These are phyloP conservation scores for Trichoderma sp. DNA, from an alignment of 2,329 filamentous ascomycete species.

Conservation along the genomic window DNA sequence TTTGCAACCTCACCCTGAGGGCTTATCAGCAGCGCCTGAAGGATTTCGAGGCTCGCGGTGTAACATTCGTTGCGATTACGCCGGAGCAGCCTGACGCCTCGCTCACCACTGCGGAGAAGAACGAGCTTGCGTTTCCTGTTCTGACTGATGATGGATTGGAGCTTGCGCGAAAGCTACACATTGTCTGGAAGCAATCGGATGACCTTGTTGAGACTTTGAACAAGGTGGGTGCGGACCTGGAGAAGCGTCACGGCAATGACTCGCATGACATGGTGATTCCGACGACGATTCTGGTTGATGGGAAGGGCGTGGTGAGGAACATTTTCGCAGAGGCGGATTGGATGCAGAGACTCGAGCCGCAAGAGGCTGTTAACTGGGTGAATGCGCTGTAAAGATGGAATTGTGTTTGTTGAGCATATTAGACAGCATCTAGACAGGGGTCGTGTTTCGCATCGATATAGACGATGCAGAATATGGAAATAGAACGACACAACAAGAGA, in stretches of 20 bases:
- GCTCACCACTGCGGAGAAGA: constrained; percentile 42
- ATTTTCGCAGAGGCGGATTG: constrained; percentile 41
- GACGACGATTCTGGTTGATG: constrained; percentile 41
- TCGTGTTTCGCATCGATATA: neutral
- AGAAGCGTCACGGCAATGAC: constrained; percentile 40
- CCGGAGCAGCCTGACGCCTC: constrained; percentile 43
- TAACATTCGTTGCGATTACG: constrained; percentile 45
- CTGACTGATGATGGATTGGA: constrained; percentile 42
- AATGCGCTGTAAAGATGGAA: constrained; percentile 27
- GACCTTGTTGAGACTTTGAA: constrained; percentile 31
- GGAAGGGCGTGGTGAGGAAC: constrained; percentile 39
- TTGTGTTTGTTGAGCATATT: neutral
- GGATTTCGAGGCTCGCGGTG: constrained; percentile 39
- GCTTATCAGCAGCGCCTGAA: constrained; percentile 39
- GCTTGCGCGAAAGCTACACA: constrained; percentile 39
- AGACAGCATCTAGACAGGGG: too few species aligned
- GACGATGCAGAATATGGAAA: neutral
- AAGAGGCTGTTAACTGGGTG: constrained; percentile 37
- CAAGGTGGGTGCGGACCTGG: constrained; percentile 35
- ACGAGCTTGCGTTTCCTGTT: constrained; percentile 42
- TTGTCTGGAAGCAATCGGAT: constrained; percentile 38
- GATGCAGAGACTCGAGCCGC: constrained; percentile 40
- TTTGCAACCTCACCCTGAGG: constrained; percentile 44
- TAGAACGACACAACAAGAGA: neutral
- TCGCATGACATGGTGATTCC: constrained; percentile 42